Evolutionary conservation across 2,329 filamentous ascomycete genomes (phyloP).

Genomic region (Colletotrichum sp.): DNA sequence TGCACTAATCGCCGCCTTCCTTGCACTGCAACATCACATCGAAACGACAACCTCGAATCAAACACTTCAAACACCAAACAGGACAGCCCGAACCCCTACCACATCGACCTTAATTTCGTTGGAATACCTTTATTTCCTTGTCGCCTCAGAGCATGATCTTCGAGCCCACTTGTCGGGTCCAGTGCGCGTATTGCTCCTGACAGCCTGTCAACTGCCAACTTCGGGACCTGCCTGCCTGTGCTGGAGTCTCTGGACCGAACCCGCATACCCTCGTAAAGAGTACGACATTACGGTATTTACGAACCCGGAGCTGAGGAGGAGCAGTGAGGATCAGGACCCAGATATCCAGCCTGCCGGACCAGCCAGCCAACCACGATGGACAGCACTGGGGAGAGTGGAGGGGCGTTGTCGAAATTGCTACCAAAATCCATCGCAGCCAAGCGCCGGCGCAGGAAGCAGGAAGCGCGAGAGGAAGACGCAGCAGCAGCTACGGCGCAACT

Average conservation of each 20-base stretch:
- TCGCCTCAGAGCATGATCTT: neutral
- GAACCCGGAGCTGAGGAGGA: neutral
- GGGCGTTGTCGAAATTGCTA: conserved; percentile 53
- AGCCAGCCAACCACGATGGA: conserved; percentile 3
- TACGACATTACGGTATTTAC: conserved; percentile 6
- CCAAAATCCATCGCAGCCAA: conserved; percentile 56
- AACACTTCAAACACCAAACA: neutral
- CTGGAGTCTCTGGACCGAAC: neutral
- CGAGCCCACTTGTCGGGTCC: conserved; percentile 8
- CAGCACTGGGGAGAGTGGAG: conserved; percentile 5
- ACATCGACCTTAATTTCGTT: conserved; percentile 6
- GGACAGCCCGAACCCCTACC: neutral
- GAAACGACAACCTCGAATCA: neutral
- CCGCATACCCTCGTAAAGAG: conserved; percentile 1
- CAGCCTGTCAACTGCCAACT: neutral
- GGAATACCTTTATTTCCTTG: neutral
- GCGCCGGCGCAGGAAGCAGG: conserved; percentile 53
- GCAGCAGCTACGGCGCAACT: conserved; percentile 24
- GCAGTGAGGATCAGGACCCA: neutral
- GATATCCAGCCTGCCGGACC: neutral
- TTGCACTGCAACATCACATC: neutral
- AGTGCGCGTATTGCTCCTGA: conserved; percentile 8
- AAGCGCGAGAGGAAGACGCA: conserved; percentile 39
- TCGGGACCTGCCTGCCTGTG: neutral
- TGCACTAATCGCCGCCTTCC: neutral